A percentile compares a stretch with the other conserved stretches of the same genome.
Evolutionary conservation across 148 eudicot species (phyloP).

Genomic region (Chenopodium suecicum): DNA sequence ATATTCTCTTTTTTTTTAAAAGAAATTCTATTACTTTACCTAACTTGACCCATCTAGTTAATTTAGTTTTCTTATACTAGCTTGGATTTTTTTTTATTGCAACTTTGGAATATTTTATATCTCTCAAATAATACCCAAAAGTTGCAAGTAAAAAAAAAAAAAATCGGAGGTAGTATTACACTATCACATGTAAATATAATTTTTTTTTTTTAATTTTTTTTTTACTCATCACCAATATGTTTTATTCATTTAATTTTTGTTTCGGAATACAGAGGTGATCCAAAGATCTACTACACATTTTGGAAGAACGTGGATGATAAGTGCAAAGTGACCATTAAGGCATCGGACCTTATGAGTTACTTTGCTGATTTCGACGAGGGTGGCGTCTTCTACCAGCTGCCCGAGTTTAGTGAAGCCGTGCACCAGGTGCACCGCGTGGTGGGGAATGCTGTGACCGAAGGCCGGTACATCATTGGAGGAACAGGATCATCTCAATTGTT

Average conservation of each 20-base stretch:
- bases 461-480: conserved; percentile 50
- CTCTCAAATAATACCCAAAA: too few relatives aligned
- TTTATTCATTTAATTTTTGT: not conserved
- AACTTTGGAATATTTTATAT: too few relatives aligned
- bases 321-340: conserved; percentile 42
- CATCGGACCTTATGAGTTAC: conserved; percentile 56
- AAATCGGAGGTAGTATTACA: too few relatives aligned
- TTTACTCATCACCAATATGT: not conserved
- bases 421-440: conserved; percentile 44
- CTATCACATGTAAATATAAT: too few relatives aligned
- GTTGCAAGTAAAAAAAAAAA: too few relatives aligned
- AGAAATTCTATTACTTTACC: too few relatives aligned
- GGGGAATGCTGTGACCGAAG: conserved; percentile 50
- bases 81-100: too few relatives aligned
- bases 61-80: too few relatives aligned
- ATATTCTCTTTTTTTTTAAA: too few relatives aligned
- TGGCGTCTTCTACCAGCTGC: conserved; percentile 65
- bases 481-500: conserved; percentile 71
- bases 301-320: conserved; percentile 49
- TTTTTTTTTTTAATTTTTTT: too few relatives aligned
- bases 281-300: conserved; percentile 49
- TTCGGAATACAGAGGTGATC: conserved; percentile 60
- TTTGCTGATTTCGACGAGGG: conserved; percentile 38
- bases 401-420: conserved; percentile 54
- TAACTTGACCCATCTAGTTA: too few relatives aligned